phyloP scores from a whole-genome alignment of 179 eudicot genomes.

The Beta macrorhiza region DNA sequence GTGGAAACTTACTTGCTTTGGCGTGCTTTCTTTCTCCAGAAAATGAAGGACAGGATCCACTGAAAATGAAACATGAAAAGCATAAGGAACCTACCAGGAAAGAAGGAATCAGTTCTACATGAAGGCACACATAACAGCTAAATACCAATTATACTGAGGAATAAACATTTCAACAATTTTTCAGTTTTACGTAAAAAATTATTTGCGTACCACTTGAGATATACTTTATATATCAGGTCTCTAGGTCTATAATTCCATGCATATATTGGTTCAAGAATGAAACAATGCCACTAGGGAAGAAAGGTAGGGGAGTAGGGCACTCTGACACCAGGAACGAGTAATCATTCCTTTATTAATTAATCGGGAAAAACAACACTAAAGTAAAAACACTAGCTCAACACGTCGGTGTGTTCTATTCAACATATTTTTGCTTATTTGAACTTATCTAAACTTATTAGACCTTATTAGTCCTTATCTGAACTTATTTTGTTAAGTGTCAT shows the following conservation, averaged over 20 bases:
- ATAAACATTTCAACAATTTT: background rate
- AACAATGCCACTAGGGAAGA: background rate
- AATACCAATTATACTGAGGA: background rate
- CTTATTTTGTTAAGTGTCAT: no score
- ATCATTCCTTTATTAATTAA: no score
- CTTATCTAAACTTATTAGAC: no score
- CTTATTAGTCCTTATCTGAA: no score
- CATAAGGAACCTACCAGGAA: slow-evolving; percentile 1
- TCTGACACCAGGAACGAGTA: no score
- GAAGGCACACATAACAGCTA: background rate
- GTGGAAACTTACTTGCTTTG: slow-evolving; percentile 61
- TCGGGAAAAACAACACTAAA: no score
- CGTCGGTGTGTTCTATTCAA: no score
- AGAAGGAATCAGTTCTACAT: background rate
- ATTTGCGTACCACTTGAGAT: background rate
- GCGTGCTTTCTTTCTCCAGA: slow-evolving; percentile 71
- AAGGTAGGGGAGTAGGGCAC: background rate
- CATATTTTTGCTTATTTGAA: no score
- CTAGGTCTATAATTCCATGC: background rate
- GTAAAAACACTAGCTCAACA: background rate
- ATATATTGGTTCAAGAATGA: background rate
- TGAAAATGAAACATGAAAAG: slow-evolving; percentile 32
- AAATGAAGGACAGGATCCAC: slow-evolving; percentile 60
- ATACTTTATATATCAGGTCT: background rate
- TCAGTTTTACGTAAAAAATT: background rate